These are phyloP conservation scores for Xylaria hypoxylon DNA, from an alignment of 2,329 filamentous ascomycete genomes.

Conservation along the genomic window DNA sequence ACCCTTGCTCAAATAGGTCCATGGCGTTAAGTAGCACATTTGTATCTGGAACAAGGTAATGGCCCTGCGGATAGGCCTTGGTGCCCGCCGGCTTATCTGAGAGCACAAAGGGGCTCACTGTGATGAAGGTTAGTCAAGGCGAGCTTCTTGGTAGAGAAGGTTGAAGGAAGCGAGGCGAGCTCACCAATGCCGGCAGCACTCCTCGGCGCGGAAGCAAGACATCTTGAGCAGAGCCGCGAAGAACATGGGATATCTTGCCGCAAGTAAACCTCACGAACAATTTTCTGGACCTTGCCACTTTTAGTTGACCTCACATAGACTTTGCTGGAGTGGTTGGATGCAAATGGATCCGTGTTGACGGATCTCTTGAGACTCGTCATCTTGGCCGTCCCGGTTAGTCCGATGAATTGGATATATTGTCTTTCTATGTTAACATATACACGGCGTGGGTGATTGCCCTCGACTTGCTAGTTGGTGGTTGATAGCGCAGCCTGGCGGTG, in stretches of 20 bases:
- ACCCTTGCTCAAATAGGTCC: slow-evolving; percentile 94
- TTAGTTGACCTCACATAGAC: slow-evolving; percentile 94
- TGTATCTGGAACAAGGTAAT: slow-evolving; percentile 95
- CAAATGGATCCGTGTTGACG: slow-evolving; percentile 63
- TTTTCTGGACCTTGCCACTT: slow-evolving; percentile 98
- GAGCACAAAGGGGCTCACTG: slow-evolving; percentile 85
- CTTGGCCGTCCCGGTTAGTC: background rate
- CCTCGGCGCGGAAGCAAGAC: slow-evolving; percentile 78
- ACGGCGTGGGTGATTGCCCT: background rate
- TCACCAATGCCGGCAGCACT: slow-evolving; percentile 83
- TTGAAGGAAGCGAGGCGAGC: slow-evolving; percentile 41
- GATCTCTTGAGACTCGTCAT: slow-evolving; percentile 76
- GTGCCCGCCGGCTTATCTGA: slow-evolving; percentile 90
- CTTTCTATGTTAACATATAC: background rate
- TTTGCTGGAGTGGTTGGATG: slow-evolving; percentile 90
- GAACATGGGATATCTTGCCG: slow-evolving; percentile 98
- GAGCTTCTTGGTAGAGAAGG: slow-evolving; percentile 1
- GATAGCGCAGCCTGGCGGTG: background rate
- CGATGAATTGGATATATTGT: background rate
- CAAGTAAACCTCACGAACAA: slow-evolving; percentile 95
- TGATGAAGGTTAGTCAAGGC: slow-evolving; percentile 36
- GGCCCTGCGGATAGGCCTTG: slow-evolving; percentile 82
- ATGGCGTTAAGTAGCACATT: slow-evolving; percentile 96
- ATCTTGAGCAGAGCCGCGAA: slow-evolving; percentile 84
- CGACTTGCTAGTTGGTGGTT: background rate